These are phyloP conservation scores for Hypoxylon sp. DNA, from an alignment of 2,329 filamentous ascomycete species.

Conservation along the genomic window DNA sequence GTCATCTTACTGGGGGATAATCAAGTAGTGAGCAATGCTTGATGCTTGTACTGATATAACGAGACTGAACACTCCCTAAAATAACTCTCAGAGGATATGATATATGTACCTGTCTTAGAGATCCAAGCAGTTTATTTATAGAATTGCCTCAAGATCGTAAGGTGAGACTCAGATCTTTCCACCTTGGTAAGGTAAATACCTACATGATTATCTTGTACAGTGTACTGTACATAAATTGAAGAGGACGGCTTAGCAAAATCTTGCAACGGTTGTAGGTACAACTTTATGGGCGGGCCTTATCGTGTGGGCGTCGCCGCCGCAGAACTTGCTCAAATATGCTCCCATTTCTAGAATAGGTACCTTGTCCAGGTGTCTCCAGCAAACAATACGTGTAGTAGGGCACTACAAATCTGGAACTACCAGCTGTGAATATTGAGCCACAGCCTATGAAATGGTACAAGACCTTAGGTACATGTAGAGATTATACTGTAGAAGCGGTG, in stretches of 20 bases:
- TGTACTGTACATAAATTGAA: not conserved
- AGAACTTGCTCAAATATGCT: conserved; percentile 42
- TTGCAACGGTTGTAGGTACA: not conserved
- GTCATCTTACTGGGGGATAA: not conserved
- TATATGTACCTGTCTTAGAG: not conserved
- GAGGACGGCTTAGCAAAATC: not conserved
- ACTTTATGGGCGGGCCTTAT: not conserved
- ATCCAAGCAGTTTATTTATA: not conserved
- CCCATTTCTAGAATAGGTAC: conserved; percentile 11
- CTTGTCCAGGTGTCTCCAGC: not conserved
- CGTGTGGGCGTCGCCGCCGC: not conserved
- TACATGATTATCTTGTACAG: not conserved
- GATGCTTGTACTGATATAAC: not conserved
- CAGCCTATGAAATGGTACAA: conserved; percentile 7
- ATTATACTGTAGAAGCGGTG: not conserved
- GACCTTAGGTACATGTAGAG: no score
- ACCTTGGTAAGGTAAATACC: not conserved
- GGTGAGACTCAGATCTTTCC: not conserved
- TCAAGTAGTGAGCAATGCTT: not conserved
- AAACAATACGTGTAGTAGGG: conserved; percentile 12
- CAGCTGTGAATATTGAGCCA: conserved; percentile 10
- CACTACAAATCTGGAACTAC: conserved; percentile 12
- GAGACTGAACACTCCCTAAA: not conserved
- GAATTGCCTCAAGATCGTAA: not conserved
- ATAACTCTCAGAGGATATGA: not conserved